Conservation (phyloP, 257 asterid species). For the Ehretia macrophylla region DNA sequence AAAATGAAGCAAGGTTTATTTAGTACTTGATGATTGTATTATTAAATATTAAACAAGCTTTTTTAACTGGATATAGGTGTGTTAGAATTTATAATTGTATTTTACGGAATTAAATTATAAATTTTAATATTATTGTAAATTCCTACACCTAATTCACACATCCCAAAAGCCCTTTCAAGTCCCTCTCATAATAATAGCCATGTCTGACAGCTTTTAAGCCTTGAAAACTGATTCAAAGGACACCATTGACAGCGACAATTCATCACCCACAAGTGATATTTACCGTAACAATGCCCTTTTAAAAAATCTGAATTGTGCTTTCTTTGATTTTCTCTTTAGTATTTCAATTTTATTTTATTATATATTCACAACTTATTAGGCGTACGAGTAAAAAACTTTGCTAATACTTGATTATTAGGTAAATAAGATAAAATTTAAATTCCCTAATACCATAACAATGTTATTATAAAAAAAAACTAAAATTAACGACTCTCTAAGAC, state of each 20-base stretch:
- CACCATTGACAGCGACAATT: slow-evolving; percentile 62
- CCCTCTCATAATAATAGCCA: slow-evolving; percentile 64
- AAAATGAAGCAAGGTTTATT: background rate
- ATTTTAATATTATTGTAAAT: no score
- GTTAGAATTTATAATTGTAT: no score
- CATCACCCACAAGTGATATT: slow-evolving; percentile 36
- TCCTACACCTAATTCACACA: slow-evolving; percentile 12
- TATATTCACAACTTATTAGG: no score
- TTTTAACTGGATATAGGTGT: no score
- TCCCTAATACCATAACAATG: no score
- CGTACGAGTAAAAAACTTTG: no score
- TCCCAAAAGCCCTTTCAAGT: slow-evolving; percentile 38
- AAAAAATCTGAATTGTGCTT: slow-evolving; percentile 1
- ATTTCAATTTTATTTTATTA: background rate
- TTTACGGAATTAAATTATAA: no score
- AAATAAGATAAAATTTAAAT: no score
- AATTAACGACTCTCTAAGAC: no score
- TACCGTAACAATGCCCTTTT: slow-evolving; percentile 10
- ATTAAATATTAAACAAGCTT: background rate
- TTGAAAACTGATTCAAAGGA: slow-evolving; percentile 79
- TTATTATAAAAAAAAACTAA: no score
- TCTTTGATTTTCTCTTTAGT: background rate
- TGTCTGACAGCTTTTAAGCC: slow-evolving; percentile 44
- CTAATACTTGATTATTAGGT: no score
- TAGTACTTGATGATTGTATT: background rate